phyloP scores from a whole-genome alignment of 2,329 filamentous ascomycete species.

The Microascus cirrosus region DNA sequence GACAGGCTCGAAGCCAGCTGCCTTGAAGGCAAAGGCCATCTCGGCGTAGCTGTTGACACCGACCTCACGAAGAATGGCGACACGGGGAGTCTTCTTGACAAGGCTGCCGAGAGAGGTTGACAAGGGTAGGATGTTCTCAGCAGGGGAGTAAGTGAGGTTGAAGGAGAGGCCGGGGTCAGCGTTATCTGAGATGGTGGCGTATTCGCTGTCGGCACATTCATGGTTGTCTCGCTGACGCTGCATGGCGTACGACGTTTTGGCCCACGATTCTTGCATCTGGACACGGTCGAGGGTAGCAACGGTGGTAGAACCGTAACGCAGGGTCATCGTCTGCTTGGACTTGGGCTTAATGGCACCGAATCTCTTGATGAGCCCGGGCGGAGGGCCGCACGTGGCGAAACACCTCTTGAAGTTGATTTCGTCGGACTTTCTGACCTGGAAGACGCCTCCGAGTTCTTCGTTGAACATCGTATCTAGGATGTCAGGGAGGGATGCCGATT shows the following conservation, averaged over 20 bases:
- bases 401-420: conserved; percentile 79
- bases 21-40: conserved; percentile 92
- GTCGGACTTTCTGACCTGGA: conserved; percentile 81
- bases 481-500: conserved; percentile 48
- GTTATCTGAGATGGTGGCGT: conserved; percentile 60
- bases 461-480: conserved; percentile 80
- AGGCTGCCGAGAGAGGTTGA: conserved; percentile 32
- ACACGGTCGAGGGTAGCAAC: conserved; percentile 59
- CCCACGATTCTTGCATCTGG: conserved; percentile 79
- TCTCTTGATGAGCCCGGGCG: conserved; percentile 68
- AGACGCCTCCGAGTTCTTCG: conserved; percentile 90
- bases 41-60: conserved; percentile 95
- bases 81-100: conserved; percentile 30
- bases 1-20: conserved; percentile 80
- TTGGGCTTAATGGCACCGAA: conserved; percentile 65
- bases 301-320: conserved; percentile 59
- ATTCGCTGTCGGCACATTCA: conserved; percentile 75
- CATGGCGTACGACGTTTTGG: conserved; percentile 80
- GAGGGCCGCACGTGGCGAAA: conserved; percentile 83
- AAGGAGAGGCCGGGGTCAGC: conserved; percentile 75
- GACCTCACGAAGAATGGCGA: conserved; percentile 90
- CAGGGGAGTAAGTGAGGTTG: conserved; percentile 69
- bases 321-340: conserved; percentile 63
- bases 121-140: conserved; percentile 64
- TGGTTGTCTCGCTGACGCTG: conserved; percentile 86